A percentile compares a stretch with the other conserved stretches of the same genome.
Evolutionary conservation across 148 eudicot species (phyloP).

Genomic region (Rhododendron mucronatum): DNA sequence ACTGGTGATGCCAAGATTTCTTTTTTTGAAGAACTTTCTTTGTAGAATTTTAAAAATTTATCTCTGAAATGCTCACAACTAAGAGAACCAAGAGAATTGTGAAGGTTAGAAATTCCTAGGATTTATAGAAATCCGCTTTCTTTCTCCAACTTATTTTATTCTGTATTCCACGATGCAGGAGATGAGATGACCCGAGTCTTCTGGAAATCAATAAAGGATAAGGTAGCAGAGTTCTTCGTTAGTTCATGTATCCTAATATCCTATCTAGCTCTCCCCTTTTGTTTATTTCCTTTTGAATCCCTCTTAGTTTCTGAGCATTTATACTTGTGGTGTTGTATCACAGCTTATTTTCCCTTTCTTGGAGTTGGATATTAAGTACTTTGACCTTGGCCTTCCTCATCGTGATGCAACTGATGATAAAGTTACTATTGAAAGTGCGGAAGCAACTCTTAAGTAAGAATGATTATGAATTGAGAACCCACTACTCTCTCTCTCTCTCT

Average conservation of each 20-base stretch:
- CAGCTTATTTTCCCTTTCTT: conserved; percentile 54
- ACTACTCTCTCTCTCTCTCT: not conserved
- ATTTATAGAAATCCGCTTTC: not conserved
- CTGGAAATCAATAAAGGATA: conserved; percentile 25
- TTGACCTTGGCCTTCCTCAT: conserved; percentile 34
- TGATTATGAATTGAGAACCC: not conserved
- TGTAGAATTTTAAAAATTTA: not conserved
- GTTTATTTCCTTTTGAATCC: not conserved
- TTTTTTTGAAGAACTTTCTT: not conserved
- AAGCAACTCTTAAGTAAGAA: conserved; percentile 34
- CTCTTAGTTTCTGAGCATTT: not conserved
- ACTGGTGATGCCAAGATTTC: not conserved
- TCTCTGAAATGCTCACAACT: not conserved
- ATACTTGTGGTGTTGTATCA: not conserved
- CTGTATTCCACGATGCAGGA: conserved; percentile 7
- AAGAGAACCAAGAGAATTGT: not conserved
- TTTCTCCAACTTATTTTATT: not conserved
- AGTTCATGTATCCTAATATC: not conserved
- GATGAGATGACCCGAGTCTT: conserved; percentile 25
- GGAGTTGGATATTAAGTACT: conserved; percentile 59
- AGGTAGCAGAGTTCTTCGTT: conserved; percentile 10
- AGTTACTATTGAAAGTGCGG: conserved; percentile 51
- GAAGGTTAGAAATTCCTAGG: not conserved
- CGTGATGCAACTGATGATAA: conserved; percentile 26
- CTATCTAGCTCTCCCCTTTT: not conserved